phyloP scores from a whole-genome alignment of 1,139 yeast species.

The Taphrina deformans region DNA sequence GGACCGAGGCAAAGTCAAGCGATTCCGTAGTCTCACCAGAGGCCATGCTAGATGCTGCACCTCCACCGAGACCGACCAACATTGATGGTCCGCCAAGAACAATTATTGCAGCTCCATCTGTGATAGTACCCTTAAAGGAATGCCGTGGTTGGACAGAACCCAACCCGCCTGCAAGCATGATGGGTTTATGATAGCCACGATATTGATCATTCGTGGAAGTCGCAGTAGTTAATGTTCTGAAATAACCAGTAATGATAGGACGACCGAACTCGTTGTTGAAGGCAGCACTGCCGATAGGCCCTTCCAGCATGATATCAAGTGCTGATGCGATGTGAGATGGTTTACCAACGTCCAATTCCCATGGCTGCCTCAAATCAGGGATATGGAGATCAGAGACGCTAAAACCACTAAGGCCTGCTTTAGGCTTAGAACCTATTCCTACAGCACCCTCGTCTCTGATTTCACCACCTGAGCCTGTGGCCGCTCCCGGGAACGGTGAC shows the following conservation, averaged over 20 bases:
- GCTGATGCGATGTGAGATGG: conserved; percentile 93
- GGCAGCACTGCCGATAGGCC: conserved; percentile 97
- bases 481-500: conserved; percentile 98
- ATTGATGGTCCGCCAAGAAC: conserved; percentile 98
- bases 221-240: conserved; percentile 86
- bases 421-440: conserved; percentile 95
- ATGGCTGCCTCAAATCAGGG: conserved; percentile 84
- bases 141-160: conserved; percentile 94
- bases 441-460: conserved; percentile 99
- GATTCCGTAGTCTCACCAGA: conserved; percentile 90
- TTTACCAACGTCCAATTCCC: conserved; percentile 88
- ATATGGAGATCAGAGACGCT: conserved; percentile 87
- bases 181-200: conserved; percentile 98
- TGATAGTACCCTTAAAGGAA: conserved; percentile 83
- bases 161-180: conserved; percentile 99
- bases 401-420: conserved; percentile 94
- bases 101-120: conserved; percentile 88
- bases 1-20: conserved; percentile 97
- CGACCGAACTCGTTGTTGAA: conserved; percentile 98
- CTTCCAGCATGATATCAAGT: conserved; percentile 92
- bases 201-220: conserved; percentile 68
- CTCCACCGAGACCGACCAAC: conserved; percentile 99
- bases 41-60: conserved; percentile 95
- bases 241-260: conserved; percentile 95
- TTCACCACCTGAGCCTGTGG: conserved; percentile 99